Evolutionary conservation across 176 grass and related monocot genomes (phyloP).

Genomic region (Bolboschoenus planiculmis): DNA sequence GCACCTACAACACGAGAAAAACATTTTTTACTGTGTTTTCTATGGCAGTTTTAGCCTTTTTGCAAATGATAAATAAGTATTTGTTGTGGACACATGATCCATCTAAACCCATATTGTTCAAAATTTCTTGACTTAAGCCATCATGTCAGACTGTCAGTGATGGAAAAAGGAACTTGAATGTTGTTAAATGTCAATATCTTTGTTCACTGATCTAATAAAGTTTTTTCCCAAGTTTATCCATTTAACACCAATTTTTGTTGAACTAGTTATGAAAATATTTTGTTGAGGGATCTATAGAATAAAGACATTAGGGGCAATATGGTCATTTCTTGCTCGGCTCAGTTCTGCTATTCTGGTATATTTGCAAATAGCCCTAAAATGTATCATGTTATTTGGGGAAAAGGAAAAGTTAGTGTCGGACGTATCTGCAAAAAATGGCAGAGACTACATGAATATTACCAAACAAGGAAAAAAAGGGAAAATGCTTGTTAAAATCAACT

Average conservation of each 20-base stretch:
- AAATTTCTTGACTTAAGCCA: neutral
- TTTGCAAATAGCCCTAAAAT: neutral
- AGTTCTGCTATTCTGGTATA: neutral
- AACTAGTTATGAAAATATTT: neutral
- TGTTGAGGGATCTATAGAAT: neutral
- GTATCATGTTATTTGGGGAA: neutral
- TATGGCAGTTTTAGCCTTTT: neutral
- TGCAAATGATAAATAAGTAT: neutral
- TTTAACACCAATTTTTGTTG: neutral
- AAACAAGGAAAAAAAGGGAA: neutral
- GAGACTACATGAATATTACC: neutral
- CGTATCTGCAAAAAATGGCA: neutral
- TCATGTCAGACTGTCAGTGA: neutral
- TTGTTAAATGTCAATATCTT: neutral
- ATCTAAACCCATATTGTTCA: neutral
- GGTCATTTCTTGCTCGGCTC: neutral
- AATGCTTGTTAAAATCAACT: neutral
- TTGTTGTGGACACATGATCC: neutral
- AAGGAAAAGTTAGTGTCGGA: neutral
- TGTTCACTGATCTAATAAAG: neutral
- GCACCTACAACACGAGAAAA: conserved; percentile 48
- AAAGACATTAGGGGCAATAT: neutral
- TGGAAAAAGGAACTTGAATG: neutral
- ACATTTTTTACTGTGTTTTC: neutral
- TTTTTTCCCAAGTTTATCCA: neutral